Conservation (phyloP, 2,329 filamentous ascomycete species). For the Calonectria pauciramosa region DNA sequence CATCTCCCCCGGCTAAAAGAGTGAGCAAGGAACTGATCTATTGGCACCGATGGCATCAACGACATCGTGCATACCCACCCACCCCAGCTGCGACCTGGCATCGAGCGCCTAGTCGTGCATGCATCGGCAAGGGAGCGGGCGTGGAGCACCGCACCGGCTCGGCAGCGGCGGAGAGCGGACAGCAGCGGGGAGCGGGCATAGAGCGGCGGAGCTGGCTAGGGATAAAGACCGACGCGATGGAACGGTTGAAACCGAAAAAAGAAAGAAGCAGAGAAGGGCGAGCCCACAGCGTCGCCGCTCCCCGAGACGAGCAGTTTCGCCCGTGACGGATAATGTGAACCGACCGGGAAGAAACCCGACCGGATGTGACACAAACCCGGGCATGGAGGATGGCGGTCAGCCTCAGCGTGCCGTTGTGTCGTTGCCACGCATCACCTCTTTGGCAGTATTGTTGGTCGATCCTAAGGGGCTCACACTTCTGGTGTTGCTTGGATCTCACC, state of each 20-base stretch:
- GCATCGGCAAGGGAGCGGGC: conserved; percentile 4
- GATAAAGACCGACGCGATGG: conserved; percentile 18
- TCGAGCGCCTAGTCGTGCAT: conserved; percentile 20
- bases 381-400: conserved; percentile 18
- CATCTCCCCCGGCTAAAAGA: conserved; percentile 24
- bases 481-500: conserved; percentile 6
- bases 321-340: conserved; percentile 10
- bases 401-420: background rate
- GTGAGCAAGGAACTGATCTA: conserved; percentile 16
- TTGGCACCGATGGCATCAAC: conserved; percentile 15
- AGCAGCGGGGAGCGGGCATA: conserved; percentile 9
- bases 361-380: conserved; percentile 8
- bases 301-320: background rate
- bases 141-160: conserved; percentile 18
- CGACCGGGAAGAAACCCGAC: conserved; percentile 28
- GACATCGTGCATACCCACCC: conserved; percentile 22
- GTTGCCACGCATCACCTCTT: conserved; percentile 5
- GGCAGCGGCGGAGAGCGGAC: conserved; percentile 16
- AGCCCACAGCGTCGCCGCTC: background rate
- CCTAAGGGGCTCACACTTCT: background rate
- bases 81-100: conserved; percentile 19
- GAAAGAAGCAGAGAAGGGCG: background rate
- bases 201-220: conserved; percentile 15
- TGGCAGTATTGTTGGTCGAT: conserved; percentile 2
- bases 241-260: conserved; percentile 19